Evolutionary conservation across 2,329 filamentous ascomycete genomes (phyloP), one percentile per base, ranked within the genome.

Genomic region (Mariannaea elegans): DNA sequence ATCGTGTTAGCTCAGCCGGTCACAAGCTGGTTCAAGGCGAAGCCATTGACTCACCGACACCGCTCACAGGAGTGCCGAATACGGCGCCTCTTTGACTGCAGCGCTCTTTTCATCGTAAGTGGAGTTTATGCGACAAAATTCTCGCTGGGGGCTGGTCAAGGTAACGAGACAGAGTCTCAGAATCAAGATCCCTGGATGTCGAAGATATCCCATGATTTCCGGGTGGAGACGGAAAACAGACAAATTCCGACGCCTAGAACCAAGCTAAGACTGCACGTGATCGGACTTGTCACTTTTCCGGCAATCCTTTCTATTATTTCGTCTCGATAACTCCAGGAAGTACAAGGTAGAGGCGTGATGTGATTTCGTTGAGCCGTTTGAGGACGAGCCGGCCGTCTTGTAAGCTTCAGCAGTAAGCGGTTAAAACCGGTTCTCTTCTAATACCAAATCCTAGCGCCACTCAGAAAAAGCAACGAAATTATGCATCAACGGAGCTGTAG

Each of bases 61-160:
- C 66, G 66, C 45, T 68, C 66, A 7, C 66, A 68, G 2, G 66
- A 68, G 21, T 66, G 66, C 48, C 66, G 65, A 29, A 67, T 65
- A 53, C 64, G 62, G 8, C 24, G 42, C 3, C 27, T 41, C 2
- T 27, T 31, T 1, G 23, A 8, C 9, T 18, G 2, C 31, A 18
- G 16, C 2, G 39, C 8, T 39, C 41, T 51, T n/a, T 19, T 45
- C 38, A 57, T 51, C 10, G 2, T 18, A 13, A 8, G 38, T 38
- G 29, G 29, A 44, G 27, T 21, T 46, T 36, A 6, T 24, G 27
- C 13, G 12, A 9, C 41, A 19, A 19, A n/a, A 7, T 32, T 31
- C 27, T 41, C n/a, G 19, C 36, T 49, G 24, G 44, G 45, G 7
- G 39, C 10, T 6, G 23, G 18, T 13, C 31, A 12, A 32, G 31